These are phyloP conservation scores for Sechiopsis laciniata DNA, from an alignment of 306 rosid genomes.

Conservation along the genomic window DNA sequence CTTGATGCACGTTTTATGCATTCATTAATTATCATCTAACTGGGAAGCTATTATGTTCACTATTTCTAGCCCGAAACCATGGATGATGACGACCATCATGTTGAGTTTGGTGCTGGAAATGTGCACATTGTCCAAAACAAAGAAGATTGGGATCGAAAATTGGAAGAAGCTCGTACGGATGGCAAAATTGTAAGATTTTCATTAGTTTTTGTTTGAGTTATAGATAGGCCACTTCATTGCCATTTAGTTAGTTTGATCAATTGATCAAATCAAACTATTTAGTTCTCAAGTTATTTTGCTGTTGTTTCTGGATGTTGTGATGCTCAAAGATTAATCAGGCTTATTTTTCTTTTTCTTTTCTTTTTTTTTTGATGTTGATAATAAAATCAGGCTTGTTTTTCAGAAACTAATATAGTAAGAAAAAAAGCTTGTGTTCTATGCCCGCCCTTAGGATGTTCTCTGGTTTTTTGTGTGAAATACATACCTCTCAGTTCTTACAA, in stretches of 20 bases:
- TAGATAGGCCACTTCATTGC: not conserved
- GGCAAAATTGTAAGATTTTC: constrained; percentile 64
- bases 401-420: not conserved
- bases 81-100: constrained; percentile 52
- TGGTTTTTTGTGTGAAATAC: no score
- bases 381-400: not conserved
- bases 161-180: constrained; percentile 78
- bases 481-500: no score
- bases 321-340: not conserved
- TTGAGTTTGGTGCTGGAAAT: constrained; percentile 64
- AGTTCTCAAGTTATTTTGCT: not conserved
- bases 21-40: constrained; percentile 20
- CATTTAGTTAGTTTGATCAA: no score
- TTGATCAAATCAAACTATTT: no score
- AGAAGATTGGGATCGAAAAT: constrained; percentile 76
- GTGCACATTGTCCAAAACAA: constrained; percentile 61
- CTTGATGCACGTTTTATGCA: not conserved
- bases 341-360: no score
- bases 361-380: no score
- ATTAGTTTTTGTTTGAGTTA: not conserved
- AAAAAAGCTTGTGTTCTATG: not conserved
- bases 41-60: constrained; percentile 27
- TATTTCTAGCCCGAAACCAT: constrained; percentile 34
- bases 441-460: no score
- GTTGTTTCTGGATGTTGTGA: not conserved